Evolutionary conservation across 768 basidiomycete species (phyloP).

Genomic region (Boletus reticulatus): DNA sequence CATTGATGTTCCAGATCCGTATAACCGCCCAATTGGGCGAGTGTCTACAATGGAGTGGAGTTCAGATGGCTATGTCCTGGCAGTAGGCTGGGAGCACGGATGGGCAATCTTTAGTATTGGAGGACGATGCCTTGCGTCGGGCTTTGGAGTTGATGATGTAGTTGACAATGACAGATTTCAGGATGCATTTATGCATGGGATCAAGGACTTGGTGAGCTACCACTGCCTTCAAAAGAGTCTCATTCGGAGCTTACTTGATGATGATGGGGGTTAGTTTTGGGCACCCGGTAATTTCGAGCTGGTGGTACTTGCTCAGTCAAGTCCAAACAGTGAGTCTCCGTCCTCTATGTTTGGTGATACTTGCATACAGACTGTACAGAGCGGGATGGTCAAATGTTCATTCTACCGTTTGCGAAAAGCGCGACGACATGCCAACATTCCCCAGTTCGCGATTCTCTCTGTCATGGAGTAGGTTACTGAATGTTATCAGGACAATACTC

Average conservation of each 20-base stretch:
- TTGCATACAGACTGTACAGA: conserved; percentile 34
- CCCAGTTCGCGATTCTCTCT: conserved; percentile 54
- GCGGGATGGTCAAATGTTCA: conserved; percentile 70
- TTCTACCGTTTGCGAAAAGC: conserved; percentile 92
- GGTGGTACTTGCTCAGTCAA: conserved; percentile 62
- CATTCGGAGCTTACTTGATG: neutral
- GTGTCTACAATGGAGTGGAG: conserved; percentile 84
- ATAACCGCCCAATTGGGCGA: conserved; percentile 55
- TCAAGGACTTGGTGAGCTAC: conserved; percentile 61
- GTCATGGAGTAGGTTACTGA: conserved; percentile 3
- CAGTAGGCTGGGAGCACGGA: conserved; percentile 86
- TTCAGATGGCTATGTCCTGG: conserved; percentile 92
- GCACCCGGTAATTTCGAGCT: conserved; percentile 90
- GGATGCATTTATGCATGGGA: conserved; percentile 84
- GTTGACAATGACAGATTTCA: conserved; percentile 63
- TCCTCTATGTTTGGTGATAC: neutral
- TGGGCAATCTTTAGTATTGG: conserved; percentile 92
- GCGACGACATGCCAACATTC: conserved; percentile 89
- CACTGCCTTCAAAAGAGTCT: neutral
- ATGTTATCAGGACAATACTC: conserved; percentile 79
- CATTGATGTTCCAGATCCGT: conserved; percentile 61
- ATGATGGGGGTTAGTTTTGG: conserved; percentile 68
- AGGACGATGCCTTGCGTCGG: conserved; percentile 81
- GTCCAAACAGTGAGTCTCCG: conserved; percentile 45
- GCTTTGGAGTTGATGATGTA: conserved; percentile 64